Base-by-base conservation (phyloP, 169 alveolate genomes). In the Plasmodium chabaudi region DNA sequence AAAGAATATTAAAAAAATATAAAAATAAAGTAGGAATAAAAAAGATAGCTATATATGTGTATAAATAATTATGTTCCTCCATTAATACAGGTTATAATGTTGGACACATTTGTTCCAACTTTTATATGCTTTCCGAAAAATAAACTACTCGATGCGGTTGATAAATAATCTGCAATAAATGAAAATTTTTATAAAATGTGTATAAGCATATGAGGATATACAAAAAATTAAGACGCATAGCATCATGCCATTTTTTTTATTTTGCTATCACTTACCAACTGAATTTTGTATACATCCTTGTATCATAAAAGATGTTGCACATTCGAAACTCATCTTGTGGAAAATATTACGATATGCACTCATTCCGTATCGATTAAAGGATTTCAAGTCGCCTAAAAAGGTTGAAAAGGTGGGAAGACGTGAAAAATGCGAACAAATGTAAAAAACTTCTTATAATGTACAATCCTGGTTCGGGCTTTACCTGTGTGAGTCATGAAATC, bases 401-500 rank as follows among this genome's bases (percentile, higher is more conserved):
- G n/a, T 63, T 0, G 21, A 17, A 2, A 25, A 12, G 1, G 25
- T 12, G 5, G 12, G 19, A 57, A 13, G 15, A 42, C 3, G 42
- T 6, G 23, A n/a, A 25, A 51, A 2, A 47, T n/a, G 53, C 0
- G 39, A 27, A 27, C 0, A 27, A 27, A 27, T 1, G 5, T 27
- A 3, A 27, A 27, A 27, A 21, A 21, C 25, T 21, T 21, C 25
- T 0, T 21, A 21, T 21, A 21, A 1, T 21, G 25, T 21, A 21
- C 25, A 21, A 21, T 21, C 25, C 25, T 21, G 25, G 25, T 21
- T 21, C 1, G 25, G 42, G 6, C 23, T 59, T 91, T 92, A 23
- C 99, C 99, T 72, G 96, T 95, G 86, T 96, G 96, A 2, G 99
- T 98, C 96, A 98, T 97, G 89, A 96, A 97, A 92, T 98, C 99